phyloP scores from a whole-genome alignment of 371 early-diverging fungal genomes.

The Mortierella sp. region DNA sequence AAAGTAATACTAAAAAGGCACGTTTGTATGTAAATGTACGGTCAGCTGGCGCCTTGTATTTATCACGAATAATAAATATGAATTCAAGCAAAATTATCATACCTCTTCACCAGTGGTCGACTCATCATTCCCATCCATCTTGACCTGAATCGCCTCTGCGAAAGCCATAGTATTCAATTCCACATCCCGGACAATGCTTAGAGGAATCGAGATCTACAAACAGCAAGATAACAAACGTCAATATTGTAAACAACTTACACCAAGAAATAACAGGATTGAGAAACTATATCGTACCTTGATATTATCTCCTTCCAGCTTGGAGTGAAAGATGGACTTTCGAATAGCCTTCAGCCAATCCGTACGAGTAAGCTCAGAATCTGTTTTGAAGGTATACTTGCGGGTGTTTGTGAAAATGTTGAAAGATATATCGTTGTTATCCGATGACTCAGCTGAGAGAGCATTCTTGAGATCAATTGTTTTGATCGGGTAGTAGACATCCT shows the following conservation, averaged over 20 bases:
- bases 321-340: constrained; percentile 72
- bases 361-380: constrained; percentile 59
- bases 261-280: background rate
- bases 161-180: constrained; percentile 71
- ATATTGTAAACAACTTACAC: too few species aligned
- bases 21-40: background rate
- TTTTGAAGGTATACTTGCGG: constrained; percentile 67
- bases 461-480: constrained; percentile 79
- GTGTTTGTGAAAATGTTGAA: constrained; percentile 56
- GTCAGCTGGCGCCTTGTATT: background rate
- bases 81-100: constrained; percentile 2
- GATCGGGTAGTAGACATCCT: constrained; percentile 78
- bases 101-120: constrained; percentile 76
- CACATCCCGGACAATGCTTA: constrained; percentile 70
- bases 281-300: constrained; percentile 62
- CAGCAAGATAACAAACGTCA: background rate
- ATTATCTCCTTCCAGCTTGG: constrained; percentile 72
- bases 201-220: constrained; percentile 65
- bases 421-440: constrained; percentile 26
- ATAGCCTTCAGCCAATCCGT: constrained; percentile 64
- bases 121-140: constrained; percentile 72
- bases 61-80: background rate
- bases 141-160: constrained; percentile 70
- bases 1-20: constrained; percentile 73
- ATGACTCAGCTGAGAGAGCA: constrained; percentile 65